Evolutionary conservation across 1,284 basidiomycete genomes (phyloP), one percentile per base, ranked within the genome.

Genomic region (Apiotrichum brassicae): DNA sequence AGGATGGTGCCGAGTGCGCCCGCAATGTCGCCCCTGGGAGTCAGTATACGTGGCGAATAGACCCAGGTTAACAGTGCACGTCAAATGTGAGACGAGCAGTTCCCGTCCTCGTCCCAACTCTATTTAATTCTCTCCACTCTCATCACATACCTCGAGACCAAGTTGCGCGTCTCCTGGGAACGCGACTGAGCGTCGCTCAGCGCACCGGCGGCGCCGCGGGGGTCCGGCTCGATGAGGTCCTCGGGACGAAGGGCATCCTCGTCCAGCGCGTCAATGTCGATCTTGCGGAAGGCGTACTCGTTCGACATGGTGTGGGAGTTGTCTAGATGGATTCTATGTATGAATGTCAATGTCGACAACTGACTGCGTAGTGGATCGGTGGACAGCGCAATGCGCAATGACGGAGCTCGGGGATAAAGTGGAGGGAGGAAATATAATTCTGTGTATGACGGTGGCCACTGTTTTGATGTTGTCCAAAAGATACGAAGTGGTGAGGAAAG

Each of bases 241-340:
- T 80, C 81, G 53, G 92, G 87, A 40, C 83, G 79, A 14, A 97
- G 76, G 16, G 84, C 81, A 63, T 97, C 94, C 71, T 97, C 93
- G 66, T 97, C 94, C 75, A 71, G 54, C 43, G 78, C 79, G 76
- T 97, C 93, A 63, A 97, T 87, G 74, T 97, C 86, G 76, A 97
- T 92, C 75, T 92, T 93, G 59, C 92, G 80, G 74, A 91, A 95
- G 55, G 82, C 81, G 61, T 76, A 77, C 56, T 85, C 72, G 52
- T 46, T 47, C 26, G 66, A 81, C 85, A 88, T 88, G 41, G 62
- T 72, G 49, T 48, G 35, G 35, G 36, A 20, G 26, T 26, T 38
- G 12, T 26, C 18, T 19, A 34, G 24, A 36, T 12, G n/a, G 34
- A 7, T 5, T 20, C 13, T 5, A 20, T n/a, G 34, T 39, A 20